These are phyloP conservation scores for Rhododendron ovatum DNA, from an alignment of 148 eudicot genomes.

Conservation along the genomic window DNA sequence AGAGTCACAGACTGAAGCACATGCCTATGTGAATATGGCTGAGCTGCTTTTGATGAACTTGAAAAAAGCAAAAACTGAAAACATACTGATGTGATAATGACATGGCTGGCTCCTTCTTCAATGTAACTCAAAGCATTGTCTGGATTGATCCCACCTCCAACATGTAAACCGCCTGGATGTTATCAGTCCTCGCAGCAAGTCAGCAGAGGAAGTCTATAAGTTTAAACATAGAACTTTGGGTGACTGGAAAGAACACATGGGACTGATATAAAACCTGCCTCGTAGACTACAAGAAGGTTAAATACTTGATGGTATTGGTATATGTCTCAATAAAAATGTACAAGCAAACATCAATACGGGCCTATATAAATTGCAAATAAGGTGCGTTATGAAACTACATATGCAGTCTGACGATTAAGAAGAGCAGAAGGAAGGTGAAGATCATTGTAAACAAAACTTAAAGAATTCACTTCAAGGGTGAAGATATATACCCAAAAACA, in stretches of 20 bases:
- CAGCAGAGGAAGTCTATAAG: slow-evolving; percentile 40
- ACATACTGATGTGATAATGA: slow-evolving; percentile 88
- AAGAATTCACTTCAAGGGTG: neutral
- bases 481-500: neutral
- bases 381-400: neutral
- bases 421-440: neutral
- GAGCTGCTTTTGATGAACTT: neutral
- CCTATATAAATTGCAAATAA: neutral
- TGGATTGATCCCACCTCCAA: slow-evolving; percentile 91
- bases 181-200: slow-evolving; percentile 51
- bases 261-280: slow-evolving; percentile 4
- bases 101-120: slow-evolving; percentile 95
- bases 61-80: neutral
- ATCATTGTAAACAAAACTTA: neutral
- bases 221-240: slow-evolving; percentile 10
- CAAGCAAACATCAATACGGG: neutral
- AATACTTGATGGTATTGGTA: neutral
- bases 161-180: slow-evolving; percentile 93
- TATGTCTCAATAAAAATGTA: neutral
- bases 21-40: neutral
- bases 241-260: slow-evolving; percentile 1
- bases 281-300: neutral
- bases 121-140: slow-evolving; percentile 76
- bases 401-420: neutral
- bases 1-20: neutral